Evolutionary conservation across 768 basidiomycete species (phyloP).

Genomic region (Mycena alexandri): DNA sequence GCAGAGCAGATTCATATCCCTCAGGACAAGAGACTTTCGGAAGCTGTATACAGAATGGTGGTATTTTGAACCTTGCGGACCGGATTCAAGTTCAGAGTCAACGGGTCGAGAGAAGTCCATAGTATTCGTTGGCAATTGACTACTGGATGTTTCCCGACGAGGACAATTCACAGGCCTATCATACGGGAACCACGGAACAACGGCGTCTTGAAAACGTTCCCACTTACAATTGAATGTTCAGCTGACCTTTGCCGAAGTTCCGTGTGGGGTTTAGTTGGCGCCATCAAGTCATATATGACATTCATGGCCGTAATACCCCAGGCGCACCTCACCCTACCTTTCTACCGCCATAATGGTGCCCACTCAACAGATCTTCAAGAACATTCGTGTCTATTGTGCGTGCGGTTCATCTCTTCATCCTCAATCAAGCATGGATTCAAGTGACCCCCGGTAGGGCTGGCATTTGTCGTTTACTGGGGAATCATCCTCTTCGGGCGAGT

Average conservation of each 20-base stretch:
- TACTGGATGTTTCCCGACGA: too few relatives aligned
- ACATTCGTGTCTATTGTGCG: conserved; percentile 78
- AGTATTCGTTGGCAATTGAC: too few relatives aligned
- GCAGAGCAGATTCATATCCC: too few relatives aligned
- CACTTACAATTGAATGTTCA: neutral
- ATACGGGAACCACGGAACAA: too few relatives aligned
- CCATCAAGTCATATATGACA: neutral
- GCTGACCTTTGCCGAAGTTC: neutral
- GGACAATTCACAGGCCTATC: too few relatives aligned
- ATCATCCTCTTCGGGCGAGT: conserved; percentile 79
- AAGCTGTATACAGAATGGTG: too few relatives aligned
- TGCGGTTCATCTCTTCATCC: neutral
- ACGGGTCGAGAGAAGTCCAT: too few relatives aligned
- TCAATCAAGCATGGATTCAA: conserved; percentile 1
- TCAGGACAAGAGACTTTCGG: too few relatives aligned
- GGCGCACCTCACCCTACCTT: conserved; percentile 1
- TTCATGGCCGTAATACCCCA: conserved; percentile 7
- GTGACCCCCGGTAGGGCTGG: conserved; percentile 63
- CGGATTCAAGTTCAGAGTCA: too few relatives aligned
- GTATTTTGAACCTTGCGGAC: too few relatives aligned
- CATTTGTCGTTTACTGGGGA: conserved; percentile 82
- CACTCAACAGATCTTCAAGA: conserved; percentile 53
- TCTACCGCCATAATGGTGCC: conserved; percentile 17
- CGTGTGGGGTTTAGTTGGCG: neutral
- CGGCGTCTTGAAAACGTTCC: neutral